Percentiles rank a stretch among this genome's conserved stretches.
phyloP scores from a whole-genome alignment of 192 early-diverging fungal species.

The Coemansia nantahalensis region DNA sequence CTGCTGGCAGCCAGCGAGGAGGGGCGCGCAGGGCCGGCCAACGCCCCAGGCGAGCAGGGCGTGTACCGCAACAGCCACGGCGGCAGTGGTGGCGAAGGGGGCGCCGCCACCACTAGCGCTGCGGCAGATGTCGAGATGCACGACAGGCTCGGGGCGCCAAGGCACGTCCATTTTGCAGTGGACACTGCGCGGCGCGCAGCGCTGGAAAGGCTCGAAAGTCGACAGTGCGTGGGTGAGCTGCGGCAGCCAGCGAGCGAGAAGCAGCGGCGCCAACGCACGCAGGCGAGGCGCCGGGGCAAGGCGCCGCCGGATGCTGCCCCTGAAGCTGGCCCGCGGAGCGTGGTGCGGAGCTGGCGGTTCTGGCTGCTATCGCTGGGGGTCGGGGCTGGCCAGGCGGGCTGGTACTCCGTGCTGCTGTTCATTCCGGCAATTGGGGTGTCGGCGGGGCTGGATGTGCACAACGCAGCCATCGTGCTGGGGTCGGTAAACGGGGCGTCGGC shows the following conservation, averaged over 20 bases:
- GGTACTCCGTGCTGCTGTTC: slow-evolving; percentile 46
- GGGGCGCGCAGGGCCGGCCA: too few relatives aligned
- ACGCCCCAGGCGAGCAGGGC: too few relatives aligned
- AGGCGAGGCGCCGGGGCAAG: not conserved
- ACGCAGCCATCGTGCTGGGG: slow-evolving; percentile 41
- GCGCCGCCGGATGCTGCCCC: not conserved
- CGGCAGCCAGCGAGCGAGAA: too few relatives aligned
- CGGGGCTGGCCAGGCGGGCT: slow-evolving; percentile 38
- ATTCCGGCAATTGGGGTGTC: slow-evolving; percentile 46
- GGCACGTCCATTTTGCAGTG: slow-evolving; percentile 32
- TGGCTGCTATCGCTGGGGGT: slow-evolving; percentile 42
- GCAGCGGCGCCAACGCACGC: too few relatives aligned
- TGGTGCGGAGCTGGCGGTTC: slow-evolving; percentile 31
- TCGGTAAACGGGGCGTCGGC: slow-evolving; percentile 47
- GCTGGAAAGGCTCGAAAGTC: slow-evolving; percentile 27
- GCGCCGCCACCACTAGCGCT: not conserved
- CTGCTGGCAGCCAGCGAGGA: not conserved
- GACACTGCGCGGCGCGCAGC: slow-evolving; percentile 8
- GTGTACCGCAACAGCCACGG: too few relatives aligned
- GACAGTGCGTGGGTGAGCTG: too few relatives aligned
- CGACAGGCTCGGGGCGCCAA: slow-evolving; percentile 1
- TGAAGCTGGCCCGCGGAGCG: not conserved
- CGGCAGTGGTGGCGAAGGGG: too few relatives aligned
- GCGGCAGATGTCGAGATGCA: not conserved
- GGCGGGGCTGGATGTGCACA: slow-evolving; percentile 43